Percentiles rank a stretch among this genome's conserved stretches.
These are phyloP conservation scores for Haplographium delicatum DNA, from an alignment of 495 filamentous ascomycete species.

Conservation along the genomic window DNA sequence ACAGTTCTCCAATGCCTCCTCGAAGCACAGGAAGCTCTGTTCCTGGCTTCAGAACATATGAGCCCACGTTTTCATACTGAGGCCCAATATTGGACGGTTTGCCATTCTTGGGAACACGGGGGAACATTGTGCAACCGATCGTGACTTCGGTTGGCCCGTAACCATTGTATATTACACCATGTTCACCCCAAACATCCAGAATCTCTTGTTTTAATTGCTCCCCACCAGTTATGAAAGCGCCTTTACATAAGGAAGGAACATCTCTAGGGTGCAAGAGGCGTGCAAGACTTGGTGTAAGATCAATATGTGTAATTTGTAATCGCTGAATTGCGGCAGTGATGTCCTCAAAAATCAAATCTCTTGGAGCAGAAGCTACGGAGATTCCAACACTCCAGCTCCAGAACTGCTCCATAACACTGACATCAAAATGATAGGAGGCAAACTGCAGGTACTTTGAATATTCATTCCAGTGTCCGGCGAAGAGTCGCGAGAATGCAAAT, in stretches of 20 bases:
- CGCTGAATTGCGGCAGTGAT: conserved; percentile 61
- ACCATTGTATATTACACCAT: conserved; percentile 65
- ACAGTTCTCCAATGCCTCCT: conserved; percentile 83
- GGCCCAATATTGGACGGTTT: conserved; percentile 80
- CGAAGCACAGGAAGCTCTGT: conserved; percentile 64
- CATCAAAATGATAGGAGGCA: conserved; percentile 84
- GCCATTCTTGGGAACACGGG: conserved; percentile 62
- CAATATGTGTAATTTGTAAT: conserved; percentile 79
- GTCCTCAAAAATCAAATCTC: conserved; percentile 75
- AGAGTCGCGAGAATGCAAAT: conserved; percentile 66
- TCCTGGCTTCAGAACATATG: conserved; percentile 68
- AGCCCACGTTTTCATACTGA: conserved; percentile 77
- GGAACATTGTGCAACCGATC: conserved; percentile 79
- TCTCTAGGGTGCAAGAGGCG: conserved; percentile 56
- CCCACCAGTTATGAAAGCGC: conserved; percentile 73
- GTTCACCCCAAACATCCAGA: conserved; percentile 60
- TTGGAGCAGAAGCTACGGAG: conserved; percentile 68
- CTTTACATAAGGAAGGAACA: conserved; percentile 59
- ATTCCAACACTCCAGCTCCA: conserved; percentile 87
- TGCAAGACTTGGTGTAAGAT: conserved; percentile 69
- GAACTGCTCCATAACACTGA: conserved; percentile 81
- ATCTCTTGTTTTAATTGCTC: conserved; percentile 70
- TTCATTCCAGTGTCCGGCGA: conserved; percentile 59
- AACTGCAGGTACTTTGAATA: conserved; percentile 79
- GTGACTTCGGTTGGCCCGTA: conserved; percentile 87